Evolutionary conservation across 2,329 filamentous ascomycete genomes (phyloP).

Genomic region (Clathrospora elynae): DNA sequence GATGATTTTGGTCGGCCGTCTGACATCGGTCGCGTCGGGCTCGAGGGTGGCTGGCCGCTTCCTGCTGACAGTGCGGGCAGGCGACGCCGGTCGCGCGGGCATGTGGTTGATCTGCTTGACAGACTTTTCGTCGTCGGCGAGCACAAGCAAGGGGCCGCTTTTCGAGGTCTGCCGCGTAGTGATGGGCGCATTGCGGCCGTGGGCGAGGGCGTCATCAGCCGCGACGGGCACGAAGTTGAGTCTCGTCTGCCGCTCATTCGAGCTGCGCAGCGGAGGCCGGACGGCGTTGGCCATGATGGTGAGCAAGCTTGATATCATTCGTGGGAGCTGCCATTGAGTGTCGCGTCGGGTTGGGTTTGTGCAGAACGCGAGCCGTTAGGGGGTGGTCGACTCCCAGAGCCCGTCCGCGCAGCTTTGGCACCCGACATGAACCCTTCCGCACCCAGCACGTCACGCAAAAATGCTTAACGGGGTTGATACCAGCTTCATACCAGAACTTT

Average conservation of each 20-base stretch:
- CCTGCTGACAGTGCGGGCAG: constrained; percentile 32
- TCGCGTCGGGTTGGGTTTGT: constrained; percentile 33
- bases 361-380: constrained; percentile 39
- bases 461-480: constrained; percentile 16
- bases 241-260: constrained; percentile 41
- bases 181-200: constrained; percentile 23
- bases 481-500: constrained; percentile 22
- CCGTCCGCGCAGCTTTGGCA: constrained; percentile 30
- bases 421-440: constrained; percentile 13
- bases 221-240: constrained; percentile 39
- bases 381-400: constrained; percentile 28
- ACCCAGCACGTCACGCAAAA: constrained; percentile 12
- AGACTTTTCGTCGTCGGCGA: constrained; percentile 27
- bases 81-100: constrained; percentile 23
- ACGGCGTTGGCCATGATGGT: constrained; percentile 35
- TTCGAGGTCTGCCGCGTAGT: constrained; percentile 38
- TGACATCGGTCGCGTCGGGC: constrained; percentile 34
- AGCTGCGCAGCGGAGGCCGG: constrained; percentile 37
- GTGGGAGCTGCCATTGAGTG: constrained; percentile 40
- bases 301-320: constrained; percentile 20
- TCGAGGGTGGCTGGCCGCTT: constrained; percentile 38
- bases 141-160: constrained; percentile 29
- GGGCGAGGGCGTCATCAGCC: constrained; percentile 29
- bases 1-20: constrained; percentile 52
- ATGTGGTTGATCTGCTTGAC: constrained; percentile 17